A percentile compares a stretch with the other conserved stretches of the same genome.
phyloP scores from a whole-genome alignment of 805 yeast genomes.

The Hanseniaspora meyeri region DNA sequence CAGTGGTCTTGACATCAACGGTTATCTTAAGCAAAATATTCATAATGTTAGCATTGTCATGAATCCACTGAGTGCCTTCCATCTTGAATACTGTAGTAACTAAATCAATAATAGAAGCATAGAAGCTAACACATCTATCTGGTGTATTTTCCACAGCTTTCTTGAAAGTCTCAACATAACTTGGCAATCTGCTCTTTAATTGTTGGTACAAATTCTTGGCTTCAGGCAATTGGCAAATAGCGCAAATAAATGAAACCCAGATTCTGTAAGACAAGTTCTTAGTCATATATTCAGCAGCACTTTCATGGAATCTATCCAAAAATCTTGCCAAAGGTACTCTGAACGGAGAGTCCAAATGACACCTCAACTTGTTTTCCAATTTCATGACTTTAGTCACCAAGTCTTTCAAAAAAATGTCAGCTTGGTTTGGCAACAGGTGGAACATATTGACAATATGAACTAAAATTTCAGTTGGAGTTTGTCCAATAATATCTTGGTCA shows the following conservation, averaged over 20 bases:
- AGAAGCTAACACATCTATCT: slow-evolving; percentile 29
- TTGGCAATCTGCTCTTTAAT: slow-evolving; percentile 41
- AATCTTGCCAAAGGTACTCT: slow-evolving; percentile 81
- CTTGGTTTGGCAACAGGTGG: slow-evolving; percentile 83
- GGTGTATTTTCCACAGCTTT: slow-evolving; percentile 33
- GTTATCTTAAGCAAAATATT: slow-evolving; percentile 24
- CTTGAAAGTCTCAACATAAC: slow-evolving; percentile 36
- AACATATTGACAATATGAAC: slow-evolving; percentile 83
- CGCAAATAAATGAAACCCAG: slow-evolving; percentile 35
- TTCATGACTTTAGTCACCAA: slow-evolving; percentile 62
- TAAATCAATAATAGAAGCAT: slow-evolving; percentile 63
- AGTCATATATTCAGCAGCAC: slow-evolving; percentile 58
- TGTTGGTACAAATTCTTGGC: slow-evolving; percentile 40
- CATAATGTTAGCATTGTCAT: slow-evolving; percentile 30
- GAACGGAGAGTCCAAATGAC: slow-evolving; percentile 80
- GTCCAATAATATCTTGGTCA: slow-evolving; percentile 65
- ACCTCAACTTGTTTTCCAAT: slow-evolving; percentile 70
- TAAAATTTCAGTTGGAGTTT: slow-evolving; percentile 73
- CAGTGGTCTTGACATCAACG: slow-evolving; percentile 19
- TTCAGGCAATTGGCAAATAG: slow-evolving; percentile 24
- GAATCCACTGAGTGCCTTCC: slow-evolving; percentile 49
- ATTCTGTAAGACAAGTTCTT: slow-evolving; percentile 52
- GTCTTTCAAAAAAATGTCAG: slow-evolving; percentile 82
- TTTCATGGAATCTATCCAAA: slow-evolving; percentile 66
- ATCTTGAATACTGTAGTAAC: slow-evolving; percentile 39